Evolutionary conservation across 2,329 filamentous ascomycete genomes (phyloP), one percentile per base, ranked within the genome.

Genomic region (Lecanoromycetidae sp.): DNA sequence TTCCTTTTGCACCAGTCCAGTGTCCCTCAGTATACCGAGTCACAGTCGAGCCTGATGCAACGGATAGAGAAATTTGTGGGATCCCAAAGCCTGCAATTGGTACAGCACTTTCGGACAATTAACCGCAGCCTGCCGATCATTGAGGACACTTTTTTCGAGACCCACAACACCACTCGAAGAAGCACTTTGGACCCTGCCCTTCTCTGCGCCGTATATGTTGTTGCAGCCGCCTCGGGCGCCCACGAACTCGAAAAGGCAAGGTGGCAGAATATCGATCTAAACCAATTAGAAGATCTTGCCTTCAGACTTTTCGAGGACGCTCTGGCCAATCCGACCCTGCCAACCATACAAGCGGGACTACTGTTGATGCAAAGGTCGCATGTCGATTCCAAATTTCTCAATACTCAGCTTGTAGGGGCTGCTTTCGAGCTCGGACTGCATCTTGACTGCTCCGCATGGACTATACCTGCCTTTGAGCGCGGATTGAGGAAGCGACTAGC

Each of bases 51-150:
- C 34, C 29, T 46, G 8, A 26, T 54, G 7, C 45, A 49, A 20
- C 20, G 36, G 23, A 44, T 54, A 25, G 52, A 54, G 25, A 49
- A 47, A 17, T 19, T 50, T 6, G 82, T 94, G 27, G 75, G 78
- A 19, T 82, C 84, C 3, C 76, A 91, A 61, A 86, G 86, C n/a
- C 78, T 79, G 46, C 76, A 75, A 44, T 68, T 94, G 48, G 76
- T 94, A 55, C 81, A 87, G 55, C 68, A 91, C 32, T 94, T 88
- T 69, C 93, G 93, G 60, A 75, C 84, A 51, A 80, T 91, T 19
- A 86, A 91, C 61, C 84, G 84, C 0, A 82, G 75, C 55, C 88
- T 87, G 57, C 86, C 86, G 19, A 84, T 93, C 56, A 73, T 91
- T 32, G 88, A 87, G 65, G 74, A 78, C 49, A 77, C 87, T 47